Evolutionary conservation across 2,329 filamentous ascomycete genomes (phyloP).

Genomic region (Xylariales sp.): DNA sequence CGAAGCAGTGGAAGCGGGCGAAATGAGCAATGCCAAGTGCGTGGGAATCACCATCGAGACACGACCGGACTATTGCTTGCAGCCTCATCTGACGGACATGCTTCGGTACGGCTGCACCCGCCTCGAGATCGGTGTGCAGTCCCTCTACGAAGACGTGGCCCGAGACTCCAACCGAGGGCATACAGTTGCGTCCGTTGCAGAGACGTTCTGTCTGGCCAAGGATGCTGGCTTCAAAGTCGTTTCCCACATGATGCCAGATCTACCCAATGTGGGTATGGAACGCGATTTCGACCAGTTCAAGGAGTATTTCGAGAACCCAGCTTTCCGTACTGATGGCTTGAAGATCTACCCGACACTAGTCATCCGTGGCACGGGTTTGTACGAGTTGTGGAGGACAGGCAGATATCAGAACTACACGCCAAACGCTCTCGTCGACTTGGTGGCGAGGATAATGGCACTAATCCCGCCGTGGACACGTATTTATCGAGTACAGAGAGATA

Average conservation of each 20-base stretch:
- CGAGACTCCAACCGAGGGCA: constrained; percentile 95
- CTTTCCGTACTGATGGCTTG: constrained; percentile 90
- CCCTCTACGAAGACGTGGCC: constrained; percentile 96
- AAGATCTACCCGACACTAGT: constrained; percentile 98
- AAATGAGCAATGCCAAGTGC: constrained; percentile 96
- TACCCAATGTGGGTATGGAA: constrained; percentile 98
- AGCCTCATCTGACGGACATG: constrained; percentile 94
- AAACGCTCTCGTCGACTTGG: constrained; percentile 90
- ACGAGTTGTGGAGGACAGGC: constrained; percentile 95
- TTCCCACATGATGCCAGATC: constrained; percentile 98
- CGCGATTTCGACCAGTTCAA: constrained; percentile 94
- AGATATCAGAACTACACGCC: constrained; percentile 98
- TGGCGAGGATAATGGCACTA: constrained; percentile 90
- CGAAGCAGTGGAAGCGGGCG: constrained; percentile 87
- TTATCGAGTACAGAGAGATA: constrained; percentile 96
- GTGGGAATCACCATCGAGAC: constrained; percentile 99
- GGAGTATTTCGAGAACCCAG: constrained; percentile 96
- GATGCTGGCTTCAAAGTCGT: constrained; percentile 99
- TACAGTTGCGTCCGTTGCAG: constrained; percentile 89
- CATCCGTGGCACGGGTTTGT: constrained; percentile 91
- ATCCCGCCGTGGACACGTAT: constrained; percentile 98
- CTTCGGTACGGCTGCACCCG: constrained; percentile 95
- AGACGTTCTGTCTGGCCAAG: constrained; percentile 96
- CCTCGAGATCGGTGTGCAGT: constrained; percentile 92
- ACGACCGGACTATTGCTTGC: constrained; percentile 90